These are phyloP conservation scores for Fusarium transvaalense DNA, from an alignment of 2,329 filamentous ascomycete genomes.

Conservation along the genomic window DNA sequence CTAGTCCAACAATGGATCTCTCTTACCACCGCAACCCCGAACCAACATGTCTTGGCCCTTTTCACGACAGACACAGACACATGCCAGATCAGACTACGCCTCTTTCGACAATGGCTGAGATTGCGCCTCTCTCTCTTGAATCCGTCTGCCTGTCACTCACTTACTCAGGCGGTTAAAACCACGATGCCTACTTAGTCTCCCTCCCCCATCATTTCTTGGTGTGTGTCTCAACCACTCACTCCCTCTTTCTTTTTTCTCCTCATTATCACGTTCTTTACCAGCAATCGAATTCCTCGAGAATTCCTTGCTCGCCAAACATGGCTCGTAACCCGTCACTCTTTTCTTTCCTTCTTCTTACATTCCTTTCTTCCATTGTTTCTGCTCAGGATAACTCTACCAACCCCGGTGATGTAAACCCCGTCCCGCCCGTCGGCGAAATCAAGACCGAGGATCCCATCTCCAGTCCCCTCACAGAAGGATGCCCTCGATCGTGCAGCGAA, in stretches of 20 bases:
- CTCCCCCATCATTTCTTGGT: background rate
- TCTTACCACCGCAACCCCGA: background rate
- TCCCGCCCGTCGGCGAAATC: slow-evolving; percentile 40
- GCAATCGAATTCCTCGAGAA: background rate
- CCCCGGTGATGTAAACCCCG: slow-evolving; percentile 40
- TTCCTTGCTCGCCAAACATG: slow-evolving; percentile 34
- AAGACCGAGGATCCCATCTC: slow-evolving; percentile 45
- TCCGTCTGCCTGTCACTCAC: background rate
- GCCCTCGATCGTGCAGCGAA: slow-evolving; percentile 37
- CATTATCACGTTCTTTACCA: slow-evolving; percentile 1
- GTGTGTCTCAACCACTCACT: slow-evolving; percentile 3
- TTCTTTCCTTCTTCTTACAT: slow-evolving; percentile 37
- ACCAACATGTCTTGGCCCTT: background rate
- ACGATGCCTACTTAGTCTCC: background rate
- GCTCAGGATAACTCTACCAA: slow-evolving; percentile 25
- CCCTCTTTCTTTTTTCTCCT: slow-evolving; percentile 5
- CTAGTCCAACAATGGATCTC: slow-evolving; percentile 1
- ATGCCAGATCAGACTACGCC: slow-evolving; percentile 43
- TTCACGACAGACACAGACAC: slow-evolving; percentile 24
- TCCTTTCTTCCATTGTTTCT: slow-evolving; percentile 22
- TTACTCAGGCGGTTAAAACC: slow-evolving; percentile 24
- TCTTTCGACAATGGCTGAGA: slow-evolving; percentile 22
- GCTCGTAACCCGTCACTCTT: slow-evolving; percentile 41
- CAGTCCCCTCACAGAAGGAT: slow-evolving; percentile 43
- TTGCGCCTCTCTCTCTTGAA: background rate